Base-by-base conservation (phyloP, 768 basidiomycete genomes). In the Lentinula lateritia region DNA sequence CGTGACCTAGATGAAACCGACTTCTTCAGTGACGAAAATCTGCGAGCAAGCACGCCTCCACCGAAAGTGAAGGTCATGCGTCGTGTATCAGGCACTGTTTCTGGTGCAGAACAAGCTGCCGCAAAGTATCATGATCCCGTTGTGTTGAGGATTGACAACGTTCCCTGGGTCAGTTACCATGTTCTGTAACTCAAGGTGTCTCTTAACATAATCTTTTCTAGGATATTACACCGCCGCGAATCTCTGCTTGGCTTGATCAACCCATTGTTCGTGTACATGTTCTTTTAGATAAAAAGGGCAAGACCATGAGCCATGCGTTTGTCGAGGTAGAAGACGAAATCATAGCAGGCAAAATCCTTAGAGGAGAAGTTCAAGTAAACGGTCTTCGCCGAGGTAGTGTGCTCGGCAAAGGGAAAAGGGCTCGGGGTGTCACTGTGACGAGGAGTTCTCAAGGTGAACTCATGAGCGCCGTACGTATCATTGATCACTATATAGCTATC, bases 111-210 rank as follows among this genome's bases (percentile, higher is more conserved):
- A 61, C 42, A 48, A 69, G 67, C 67, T 52, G 66, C 36, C 20
- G 8, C 15, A 36, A 55, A 55, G 34, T 68, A 73, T 48, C 8
- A n/a, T 16, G 81, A 84, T 39, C 75, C 80, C 28, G 78, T 86
- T 35, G 91, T 93, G 12, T 78, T 94, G 48, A 78, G 92, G 28
- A 89, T 94, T 65, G 92, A 93, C 70, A 93, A 94, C 67, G 90
- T 93, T 58, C 92, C 92, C 54, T 93, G 92, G 92, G 90, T 92
- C 67, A 46, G 83, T 68, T 18, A n/a, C 45, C 45, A 54, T 45
- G 57, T 55, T 36, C 23, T 35, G 2, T 53, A 36, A 57, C 38
- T 55, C 12, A 16, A 23, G 39, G 32, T 52, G 8, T 38, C 53
- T 39, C 23, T 56, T 23, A 50, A 58, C 23, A 63, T 42, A 4